Conservation (phyloP, 2,329 filamentous ascomycete species). For the Aureobasidium sp. region DNA sequence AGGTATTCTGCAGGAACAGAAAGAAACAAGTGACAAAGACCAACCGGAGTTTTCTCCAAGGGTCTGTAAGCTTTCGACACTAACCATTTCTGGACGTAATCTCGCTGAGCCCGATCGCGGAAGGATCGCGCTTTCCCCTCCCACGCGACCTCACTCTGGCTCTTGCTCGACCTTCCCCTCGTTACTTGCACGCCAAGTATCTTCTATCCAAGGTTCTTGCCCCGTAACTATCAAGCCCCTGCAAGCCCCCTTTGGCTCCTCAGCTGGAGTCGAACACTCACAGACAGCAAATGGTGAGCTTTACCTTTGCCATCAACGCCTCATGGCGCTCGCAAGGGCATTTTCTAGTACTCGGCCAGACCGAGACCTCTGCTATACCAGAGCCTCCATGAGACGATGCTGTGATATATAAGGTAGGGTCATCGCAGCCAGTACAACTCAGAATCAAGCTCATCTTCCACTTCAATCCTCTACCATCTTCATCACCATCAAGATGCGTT, state of each 20-base stretch:
- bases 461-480: not conserved
- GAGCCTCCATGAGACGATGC: not conserved
- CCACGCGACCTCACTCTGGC: not conserved
- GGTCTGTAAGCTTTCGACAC: not conserved
- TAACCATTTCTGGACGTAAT: not conserved
- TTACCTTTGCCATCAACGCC: not conserved
- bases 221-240: not conserved
- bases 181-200: not conserved
- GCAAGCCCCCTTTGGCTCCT: not conserved
- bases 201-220: not conserved
- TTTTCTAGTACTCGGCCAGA: not conserved
- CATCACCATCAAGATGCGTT: slow-evolving; percentile 14
- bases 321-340: not conserved
- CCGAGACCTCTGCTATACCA: not conserved
- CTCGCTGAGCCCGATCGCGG: not conserved
- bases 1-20: slow-evolving; percentile 3
- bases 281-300: not conserved
- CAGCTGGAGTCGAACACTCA: not conserved
- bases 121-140: not conserved
- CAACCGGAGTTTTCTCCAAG: not conserved
- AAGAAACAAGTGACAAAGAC: not conserved
- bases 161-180: not conserved
- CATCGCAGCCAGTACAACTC: not conserved
- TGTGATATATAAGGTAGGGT: not conserved
- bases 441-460: not conserved